Conservation (phyloP, 345 rosid species). For the Sonneratia caseolaris region DNA sequence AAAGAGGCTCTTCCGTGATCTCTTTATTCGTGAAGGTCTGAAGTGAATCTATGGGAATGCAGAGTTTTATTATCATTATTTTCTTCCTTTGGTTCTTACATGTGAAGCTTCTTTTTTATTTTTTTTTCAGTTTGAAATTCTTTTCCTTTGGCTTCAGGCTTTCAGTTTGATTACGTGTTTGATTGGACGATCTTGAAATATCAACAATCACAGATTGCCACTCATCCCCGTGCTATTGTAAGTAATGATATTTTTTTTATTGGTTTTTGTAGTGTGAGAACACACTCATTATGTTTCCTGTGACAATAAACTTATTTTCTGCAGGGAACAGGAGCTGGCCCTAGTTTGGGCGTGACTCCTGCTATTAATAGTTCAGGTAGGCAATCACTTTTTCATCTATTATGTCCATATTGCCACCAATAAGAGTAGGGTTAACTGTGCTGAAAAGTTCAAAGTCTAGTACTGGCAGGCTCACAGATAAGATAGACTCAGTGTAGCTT, state of each 20-base stretch:
- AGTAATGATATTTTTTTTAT: conserved; percentile 10
- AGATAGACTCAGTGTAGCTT: background rate
- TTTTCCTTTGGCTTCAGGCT: conserved; percentile 40
- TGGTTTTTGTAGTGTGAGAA: background rate
- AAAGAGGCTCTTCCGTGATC: conserved; percentile 79
- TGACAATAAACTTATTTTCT: conserved; percentile 4
- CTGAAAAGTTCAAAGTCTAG: background rate
- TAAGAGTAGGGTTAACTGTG: background rate
- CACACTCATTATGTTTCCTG: background rate
- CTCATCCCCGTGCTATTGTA: conserved; percentile 47
- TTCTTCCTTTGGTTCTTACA: conserved; percentile 6
- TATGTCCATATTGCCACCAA: background rate
- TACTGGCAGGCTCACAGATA: background rate
- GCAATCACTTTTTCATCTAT: conserved; percentile 35
- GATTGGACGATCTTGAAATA: conserved; percentile 95
- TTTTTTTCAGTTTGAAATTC: conserved; percentile 35
- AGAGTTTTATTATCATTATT: background rate
- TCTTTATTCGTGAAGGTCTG: conserved; percentile 88
- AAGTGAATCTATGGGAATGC: conserved; percentile 8
- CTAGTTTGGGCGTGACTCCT: conserved; percentile 66
- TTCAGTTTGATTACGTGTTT: conserved; percentile 84
- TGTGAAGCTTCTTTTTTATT: background rate
- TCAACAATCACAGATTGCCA: conserved; percentile 71
- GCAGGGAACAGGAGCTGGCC: conserved; percentile 73
- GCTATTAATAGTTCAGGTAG: conserved; percentile 48